These are phyloP conservation scores for Russula abietina DNA, from an alignment of 768 basidiomycete species.

Conservation along the genomic window DNA sequence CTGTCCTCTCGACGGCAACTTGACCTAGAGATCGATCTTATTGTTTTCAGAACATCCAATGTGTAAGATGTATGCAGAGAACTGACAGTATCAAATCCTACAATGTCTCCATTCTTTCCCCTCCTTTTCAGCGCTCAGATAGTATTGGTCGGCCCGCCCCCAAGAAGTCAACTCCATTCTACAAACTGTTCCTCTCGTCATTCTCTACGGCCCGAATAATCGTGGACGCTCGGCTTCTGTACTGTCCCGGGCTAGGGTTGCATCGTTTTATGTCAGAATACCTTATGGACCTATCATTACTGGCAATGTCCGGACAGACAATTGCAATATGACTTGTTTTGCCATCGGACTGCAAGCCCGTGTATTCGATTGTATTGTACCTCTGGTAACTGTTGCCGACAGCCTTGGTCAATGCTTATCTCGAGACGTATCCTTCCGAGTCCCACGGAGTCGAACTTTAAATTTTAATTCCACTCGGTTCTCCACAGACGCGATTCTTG, in stretches of 20 bases:
- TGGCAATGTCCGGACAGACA: background rate
- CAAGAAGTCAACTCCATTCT: background rate
- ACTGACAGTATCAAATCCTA: background rate
- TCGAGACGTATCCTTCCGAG: constrained; percentile 8
- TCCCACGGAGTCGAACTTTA: constrained; percentile 9
- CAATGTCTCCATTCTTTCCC: background rate
- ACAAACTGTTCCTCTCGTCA: background rate
- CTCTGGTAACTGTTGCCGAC: background rate
- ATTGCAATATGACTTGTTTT: constrained; percentile 4
- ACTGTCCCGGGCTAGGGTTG: constrained; percentile 3
- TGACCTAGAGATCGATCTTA: constrained; percentile 10
- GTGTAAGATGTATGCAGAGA: constrained; percentile 2
- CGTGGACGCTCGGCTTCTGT: constrained; percentile 2
- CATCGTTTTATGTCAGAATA: constrained; percentile 7
- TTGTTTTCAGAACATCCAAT: background rate
- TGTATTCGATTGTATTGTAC: background rate
- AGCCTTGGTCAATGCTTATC: constrained; percentile 11
- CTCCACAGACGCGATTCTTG: background rate
- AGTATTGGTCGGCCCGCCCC: background rate
- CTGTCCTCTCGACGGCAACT: background rate
- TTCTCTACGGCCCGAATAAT: background rate
- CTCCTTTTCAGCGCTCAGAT: background rate
- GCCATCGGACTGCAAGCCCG: background rate
- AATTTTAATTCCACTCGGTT: constrained; percentile 6
- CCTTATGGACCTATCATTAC: background rate